Evolutionary conservation across 2,329 filamentous ascomycete species (phyloP).

Genomic region (Sporothrix humicola): DNA sequence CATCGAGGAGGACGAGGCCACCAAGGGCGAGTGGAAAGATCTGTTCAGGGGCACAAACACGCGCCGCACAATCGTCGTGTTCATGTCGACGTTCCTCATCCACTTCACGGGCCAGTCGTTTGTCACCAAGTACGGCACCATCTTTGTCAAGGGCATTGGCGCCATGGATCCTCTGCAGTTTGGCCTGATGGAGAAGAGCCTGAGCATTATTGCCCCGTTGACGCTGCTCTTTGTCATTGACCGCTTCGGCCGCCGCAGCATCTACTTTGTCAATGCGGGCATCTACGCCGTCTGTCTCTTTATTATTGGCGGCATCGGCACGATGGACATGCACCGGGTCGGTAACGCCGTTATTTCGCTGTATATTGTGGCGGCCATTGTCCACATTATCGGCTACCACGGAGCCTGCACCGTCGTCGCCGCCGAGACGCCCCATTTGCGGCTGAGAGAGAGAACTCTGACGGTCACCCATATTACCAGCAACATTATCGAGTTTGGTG

Average conservation of each 20-base stretch:
- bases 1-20: slow-evolving; percentile 21
- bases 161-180: slow-evolving; percentile 36
- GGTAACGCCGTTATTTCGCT: slow-evolving; percentile 30
- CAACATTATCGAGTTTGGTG: slow-evolving; percentile 33
- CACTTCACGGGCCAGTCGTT: slow-evolving; percentile 36
- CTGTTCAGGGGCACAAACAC: slow-evolving; percentile 34
- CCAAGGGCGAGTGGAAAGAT: slow-evolving; percentile 34
- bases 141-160: slow-evolving; percentile 36
- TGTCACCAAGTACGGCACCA: slow-evolving; percentile 36
- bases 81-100: slow-evolving; percentile 31
- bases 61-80: slow-evolving; percentile 32
- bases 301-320: slow-evolving; percentile 35
- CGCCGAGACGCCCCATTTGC: slow-evolving; percentile 34
- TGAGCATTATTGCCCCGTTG: slow-evolving; percentile 31
- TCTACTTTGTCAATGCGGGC: slow-evolving; percentile 29
- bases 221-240: slow-evolving; percentile 32
- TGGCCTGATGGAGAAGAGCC: slow-evolving; percentile 33
- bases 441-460: slow-evolving; percentile 34
- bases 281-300: slow-evolving; percentile 31
- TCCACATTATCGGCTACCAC: slow-evolving; percentile 34
- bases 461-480: slow-evolving; percentile 30
- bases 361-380: slow-evolving; percentile 32
- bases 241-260: slow-evolving; percentile 33
- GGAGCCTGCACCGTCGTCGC: slow-evolving; percentile 33
- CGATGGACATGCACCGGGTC: slow-evolving; percentile 29